phyloP scores from a whole-genome alignment of 805 yeast genomes.

The Yarrowia keelungensis region DNA sequence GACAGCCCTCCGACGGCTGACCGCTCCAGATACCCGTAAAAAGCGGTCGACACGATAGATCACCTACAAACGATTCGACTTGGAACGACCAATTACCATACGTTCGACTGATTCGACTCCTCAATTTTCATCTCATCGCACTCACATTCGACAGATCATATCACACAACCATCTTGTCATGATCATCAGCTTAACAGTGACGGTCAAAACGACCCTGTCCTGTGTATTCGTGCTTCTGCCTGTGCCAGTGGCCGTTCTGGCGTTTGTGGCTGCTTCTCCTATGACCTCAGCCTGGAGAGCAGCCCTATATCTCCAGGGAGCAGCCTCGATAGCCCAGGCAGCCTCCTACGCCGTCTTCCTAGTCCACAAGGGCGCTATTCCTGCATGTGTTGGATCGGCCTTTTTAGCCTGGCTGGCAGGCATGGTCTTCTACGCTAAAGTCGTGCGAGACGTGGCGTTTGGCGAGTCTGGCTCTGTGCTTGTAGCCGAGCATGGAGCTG shows the following conservation, averaged over 20 bases:
- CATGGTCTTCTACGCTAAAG: slow-evolving; percentile 11
- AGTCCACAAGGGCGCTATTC: slow-evolving; percentile 3
- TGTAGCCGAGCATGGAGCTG: neutral
- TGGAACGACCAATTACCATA: too few species aligned
- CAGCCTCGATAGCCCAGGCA: slow-evolving; percentile 5
- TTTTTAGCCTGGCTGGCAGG: slow-evolving; percentile 24
- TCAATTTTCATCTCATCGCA: neutral
- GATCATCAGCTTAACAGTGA: slow-evolving; percentile 34
- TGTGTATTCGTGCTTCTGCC: slow-evolving; percentile 12
- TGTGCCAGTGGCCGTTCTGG: slow-evolving; percentile 29
- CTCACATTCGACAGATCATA: neutral
- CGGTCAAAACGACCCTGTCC: slow-evolving; percentile 9
- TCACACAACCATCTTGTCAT: neutral
- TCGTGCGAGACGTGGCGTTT: slow-evolving; percentile 6
- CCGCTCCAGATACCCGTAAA: neutral
- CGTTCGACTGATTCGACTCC: neutral
- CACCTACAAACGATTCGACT: too few species aligned
- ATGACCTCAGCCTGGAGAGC: slow-evolving; percentile 4
- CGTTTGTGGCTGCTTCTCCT: neutral
- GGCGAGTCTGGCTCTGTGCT: neutral
- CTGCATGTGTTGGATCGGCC: slow-evolving; percentile 7
- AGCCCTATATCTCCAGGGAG: slow-evolving; percentile 20
- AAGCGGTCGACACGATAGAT: too few species aligned
- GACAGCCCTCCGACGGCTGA: slow-evolving; percentile 9
- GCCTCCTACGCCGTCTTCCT: slow-evolving; percentile 16